These are phyloP conservation scores for Tausonia pullulans DNA, from an alignment of 1,284 basidiomycete species.

Conservation along the genomic window DNA sequence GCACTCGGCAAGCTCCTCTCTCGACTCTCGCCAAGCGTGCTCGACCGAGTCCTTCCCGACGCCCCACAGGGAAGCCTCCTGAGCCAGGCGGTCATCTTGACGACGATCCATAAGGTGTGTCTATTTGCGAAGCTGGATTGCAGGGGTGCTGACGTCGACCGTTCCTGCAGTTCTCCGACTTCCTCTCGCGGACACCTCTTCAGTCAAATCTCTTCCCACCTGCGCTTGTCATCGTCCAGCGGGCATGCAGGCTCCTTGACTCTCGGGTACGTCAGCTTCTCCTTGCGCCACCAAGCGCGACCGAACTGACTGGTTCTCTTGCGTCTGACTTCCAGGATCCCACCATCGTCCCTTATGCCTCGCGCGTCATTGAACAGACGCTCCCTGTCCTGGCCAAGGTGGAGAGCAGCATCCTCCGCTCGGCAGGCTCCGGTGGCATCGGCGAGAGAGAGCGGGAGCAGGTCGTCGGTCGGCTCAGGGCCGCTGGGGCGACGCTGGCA, in stretches of 20 bases:
- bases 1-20: not conserved
- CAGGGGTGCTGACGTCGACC: not conserved
- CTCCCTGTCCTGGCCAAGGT: not conserved
- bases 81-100: conserved; percentile 7
- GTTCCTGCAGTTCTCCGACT: conserved; percentile 9
- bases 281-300: not conserved
- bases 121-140: not conserved
- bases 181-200: not conserved
- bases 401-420: not conserved
- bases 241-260: conserved; percentile 3
- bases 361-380: conserved; percentile 1
- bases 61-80: not conserved
- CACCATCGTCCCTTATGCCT: conserved; percentile 2
- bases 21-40: not conserved
- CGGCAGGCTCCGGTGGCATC: not conserved
- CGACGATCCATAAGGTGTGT: conserved; percentile 10
- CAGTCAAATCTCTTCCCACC: not conserved
- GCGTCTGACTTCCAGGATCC: not conserved
- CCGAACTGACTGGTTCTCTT: not conserved
- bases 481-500: no score
- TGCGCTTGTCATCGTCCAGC: not conserved
- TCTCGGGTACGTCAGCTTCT: not conserved
- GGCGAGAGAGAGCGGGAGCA: not conserved
- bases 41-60: conserved; percentile 7
- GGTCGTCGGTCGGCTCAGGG: no score